phyloP scores from a whole-genome alignment of 139 green algal genomes.

The Chlorella sp. region DNA sequence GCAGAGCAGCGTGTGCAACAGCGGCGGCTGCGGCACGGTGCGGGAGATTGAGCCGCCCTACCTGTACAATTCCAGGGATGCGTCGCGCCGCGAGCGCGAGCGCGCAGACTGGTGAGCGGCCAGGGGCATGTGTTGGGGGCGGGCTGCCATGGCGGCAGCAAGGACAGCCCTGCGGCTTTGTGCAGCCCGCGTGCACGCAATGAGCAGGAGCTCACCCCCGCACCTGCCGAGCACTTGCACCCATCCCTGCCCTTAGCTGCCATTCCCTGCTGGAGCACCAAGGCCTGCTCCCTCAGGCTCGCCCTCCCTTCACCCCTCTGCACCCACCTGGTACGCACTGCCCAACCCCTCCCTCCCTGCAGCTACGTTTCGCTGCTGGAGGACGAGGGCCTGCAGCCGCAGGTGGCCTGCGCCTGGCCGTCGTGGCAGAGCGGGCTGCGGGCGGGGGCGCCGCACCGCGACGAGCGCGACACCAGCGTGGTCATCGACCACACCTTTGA shows the following conservation, averaged over 20 bases:
- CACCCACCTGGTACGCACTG: neutral
- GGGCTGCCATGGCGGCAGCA: too few species aligned
- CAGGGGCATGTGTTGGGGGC: neutral
- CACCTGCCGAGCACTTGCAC: too few species aligned
- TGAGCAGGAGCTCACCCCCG: too few species aligned
- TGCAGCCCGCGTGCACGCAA: neutral
- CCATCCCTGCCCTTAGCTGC: too few species aligned
- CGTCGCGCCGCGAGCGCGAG: neutral
- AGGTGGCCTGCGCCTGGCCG: slow-evolving; percentile 34
- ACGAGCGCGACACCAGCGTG: slow-evolving; percentile 11
- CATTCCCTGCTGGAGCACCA: too few species aligned
- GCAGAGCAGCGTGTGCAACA: slow-evolving; percentile 38
- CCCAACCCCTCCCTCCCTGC: neutral
- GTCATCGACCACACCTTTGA: slow-evolving; percentile 34
- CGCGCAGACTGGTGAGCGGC: slow-evolving; percentile 5
- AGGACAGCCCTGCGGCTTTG: neutral
- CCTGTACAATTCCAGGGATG: slow-evolving; percentile 24
- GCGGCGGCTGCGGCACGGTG: slow-evolving; percentile 5
- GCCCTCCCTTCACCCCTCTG: too few species aligned
- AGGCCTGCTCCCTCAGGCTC: too few species aligned
- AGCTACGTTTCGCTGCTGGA: slow-evolving; percentile 33
- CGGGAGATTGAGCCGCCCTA: slow-evolving; percentile 49
- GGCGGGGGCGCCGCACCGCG: slow-evolving; percentile 1
- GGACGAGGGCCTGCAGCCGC: slow-evolving; percentile 26
- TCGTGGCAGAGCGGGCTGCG: slow-evolving; percentile 39